Base-by-base conservation (phyloP, 371 early-diverging fungal species). In the Phascolomyces articulosus region DNA sequence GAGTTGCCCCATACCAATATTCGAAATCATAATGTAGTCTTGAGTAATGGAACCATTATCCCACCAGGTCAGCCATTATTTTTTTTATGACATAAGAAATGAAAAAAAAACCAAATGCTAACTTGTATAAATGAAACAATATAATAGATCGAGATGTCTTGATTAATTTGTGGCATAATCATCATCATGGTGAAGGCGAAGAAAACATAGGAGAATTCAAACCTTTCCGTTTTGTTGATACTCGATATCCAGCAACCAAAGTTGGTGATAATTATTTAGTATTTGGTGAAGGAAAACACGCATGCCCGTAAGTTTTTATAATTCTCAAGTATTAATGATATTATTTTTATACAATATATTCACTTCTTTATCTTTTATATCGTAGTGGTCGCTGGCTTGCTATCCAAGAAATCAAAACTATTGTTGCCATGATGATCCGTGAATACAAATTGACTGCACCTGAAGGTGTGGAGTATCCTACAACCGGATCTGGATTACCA, bases 271-370 rank as follows among this genome's bases (percentile, higher is more conserved):
- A 82, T 40, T 80, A 67, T 59, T 28, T 84, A 2, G 4, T 65
- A 8, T 88, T 86, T 66, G 88, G 88, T 20, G 69, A 83, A 66
- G 88, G 88, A 64, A 80, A 71, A 63, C 71, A 70, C 34, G 66
- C 71, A n/a, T 70, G 71, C 49, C 71, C 71, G 55, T 58, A 58
- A 58, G 58, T 40, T 16, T 31, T 13, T 6, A 44, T 44, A 18
- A n/a, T n/a, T 9, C 34, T 11, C 34, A 34, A 34, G 6, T 34
- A 9, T 34, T 2, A 34, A 0, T 34, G 0, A 11, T 34, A 34
- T 9, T 34, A 34, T 6, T 13, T 44, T 1, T 3, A 8, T n/a
- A 26, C 9, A 23, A 4, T 49, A 8, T 23, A 23, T 49, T 4
- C 24, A 23, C 2, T 29, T 20, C 11, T 18, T 38, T 1, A 56